Percentiles rank a stretch among this genome's conserved stretches.
Evolutionary conservation across 768 basidiomycete species (phyloP).

Genomic region (Tulasnella sp.): DNA sequence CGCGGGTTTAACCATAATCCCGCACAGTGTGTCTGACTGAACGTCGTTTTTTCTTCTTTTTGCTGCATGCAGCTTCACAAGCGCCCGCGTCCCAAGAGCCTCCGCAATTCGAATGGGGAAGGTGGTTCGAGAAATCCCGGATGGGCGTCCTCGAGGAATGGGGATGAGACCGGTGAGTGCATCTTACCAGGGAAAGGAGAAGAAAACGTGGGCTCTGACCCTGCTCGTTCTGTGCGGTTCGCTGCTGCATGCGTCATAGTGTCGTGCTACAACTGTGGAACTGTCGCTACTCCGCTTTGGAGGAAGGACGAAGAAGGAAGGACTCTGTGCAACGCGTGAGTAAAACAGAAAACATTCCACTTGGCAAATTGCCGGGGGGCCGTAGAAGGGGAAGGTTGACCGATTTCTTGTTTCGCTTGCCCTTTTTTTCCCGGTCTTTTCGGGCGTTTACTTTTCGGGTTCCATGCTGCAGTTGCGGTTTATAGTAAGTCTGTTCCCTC

Average conservation of each 20-base stretch:
- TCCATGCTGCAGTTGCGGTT: constrained; percentile 54
- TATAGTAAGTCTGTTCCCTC: constrained; percentile 51
- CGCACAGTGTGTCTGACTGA: not conserved
- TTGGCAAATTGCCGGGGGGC: constrained; percentile 2
- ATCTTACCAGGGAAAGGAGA: not conserved
- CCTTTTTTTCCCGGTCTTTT: constrained; percentile 20
- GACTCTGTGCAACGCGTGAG: constrained; percentile 86
- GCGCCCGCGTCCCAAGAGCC: constrained; percentile 81
- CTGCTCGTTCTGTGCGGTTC: not conserved
- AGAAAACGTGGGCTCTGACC: not conserved
- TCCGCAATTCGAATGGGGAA: constrained; percentile 74
- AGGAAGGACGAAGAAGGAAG: constrained; percentile 88
- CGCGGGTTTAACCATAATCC: too few relatives aligned
- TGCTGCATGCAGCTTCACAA: constrained; percentile 51
- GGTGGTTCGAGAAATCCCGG: constrained; percentile 50
- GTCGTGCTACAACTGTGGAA: constrained; percentile 87
- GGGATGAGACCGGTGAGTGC: constrained; percentile 59
- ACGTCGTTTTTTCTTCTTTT: not conserved
- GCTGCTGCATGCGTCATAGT: constrained; percentile 43
- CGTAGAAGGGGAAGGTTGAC: constrained; percentile 16
- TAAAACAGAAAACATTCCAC: constrained; percentile 30
- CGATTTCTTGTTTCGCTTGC: constrained; percentile 19
- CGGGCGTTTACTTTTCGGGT: constrained; percentile 8
- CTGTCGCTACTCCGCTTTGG: constrained; percentile 85
- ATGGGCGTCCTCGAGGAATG: constrained; percentile 57